Conservation (phyloP, 1,139 yeast genomes). For the Diutina neorugosa region DNA sequence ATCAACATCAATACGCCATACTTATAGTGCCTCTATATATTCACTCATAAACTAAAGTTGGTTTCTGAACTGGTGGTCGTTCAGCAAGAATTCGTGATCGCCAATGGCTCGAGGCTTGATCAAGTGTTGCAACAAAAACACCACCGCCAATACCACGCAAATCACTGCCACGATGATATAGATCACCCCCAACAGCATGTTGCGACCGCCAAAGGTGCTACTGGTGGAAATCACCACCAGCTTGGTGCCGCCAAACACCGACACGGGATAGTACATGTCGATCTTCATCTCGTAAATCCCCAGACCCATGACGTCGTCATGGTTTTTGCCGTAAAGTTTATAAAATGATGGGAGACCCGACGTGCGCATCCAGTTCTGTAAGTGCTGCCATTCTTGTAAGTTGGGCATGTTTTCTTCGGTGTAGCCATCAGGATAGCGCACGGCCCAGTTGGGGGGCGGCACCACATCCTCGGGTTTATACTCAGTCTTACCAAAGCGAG, state of each 20-base stretch:
- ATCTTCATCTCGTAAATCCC: constrained; percentile 53
- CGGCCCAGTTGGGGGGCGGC: constrained; percentile 72
- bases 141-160: constrained; percentile 33
- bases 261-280: constrained; percentile 58
- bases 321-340: constrained; percentile 52
- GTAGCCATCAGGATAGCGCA: constrained; percentile 58
- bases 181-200: constrained; percentile 52
- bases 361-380: constrained; percentile 79
- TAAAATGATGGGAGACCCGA: constrained; percentile 64
- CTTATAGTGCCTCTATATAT: neutral
- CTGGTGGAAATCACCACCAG: constrained; percentile 56
- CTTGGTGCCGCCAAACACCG: constrained; percentile 59
- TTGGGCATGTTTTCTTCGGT: constrained; percentile 53
- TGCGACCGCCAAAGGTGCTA: constrained; percentile 59
- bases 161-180: constrained; percentile 54
- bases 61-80: neutral
- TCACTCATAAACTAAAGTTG: neutral
- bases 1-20: neutral
- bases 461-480: constrained; percentile 48
- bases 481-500: constrained; percentile 45
- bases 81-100: constrained; percentile 16
- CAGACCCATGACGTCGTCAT: constrained; percentile 31
- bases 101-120: constrained; percentile 34
- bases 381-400: constrained; percentile 32
- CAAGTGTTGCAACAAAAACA: constrained; percentile 34